Evolutionary conservation across 352 stramenopile species (phyloP).

Genomic region (Thalassiosira livingstoniorum): DNA sequence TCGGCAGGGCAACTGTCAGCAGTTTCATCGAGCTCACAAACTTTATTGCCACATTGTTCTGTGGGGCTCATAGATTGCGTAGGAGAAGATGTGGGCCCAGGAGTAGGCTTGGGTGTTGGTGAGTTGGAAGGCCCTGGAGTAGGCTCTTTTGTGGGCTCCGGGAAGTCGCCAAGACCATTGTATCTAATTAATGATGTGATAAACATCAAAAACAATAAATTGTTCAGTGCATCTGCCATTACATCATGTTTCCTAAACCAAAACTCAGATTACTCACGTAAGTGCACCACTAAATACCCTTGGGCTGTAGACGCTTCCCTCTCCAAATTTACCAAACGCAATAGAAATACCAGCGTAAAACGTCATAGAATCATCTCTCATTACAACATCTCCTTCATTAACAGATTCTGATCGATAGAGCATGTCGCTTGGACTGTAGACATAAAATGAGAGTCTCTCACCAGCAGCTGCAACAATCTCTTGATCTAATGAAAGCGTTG

Average conservation of each 20-base stretch:
- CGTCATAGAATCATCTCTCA: not conserved
- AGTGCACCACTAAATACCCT: not conserved
- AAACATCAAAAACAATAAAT: no score
- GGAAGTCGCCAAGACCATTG: no score
- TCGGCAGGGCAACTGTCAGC: not conserved
- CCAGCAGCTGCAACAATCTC: no score
- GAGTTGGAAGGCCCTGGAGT: not conserved
- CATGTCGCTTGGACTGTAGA: not conserved
- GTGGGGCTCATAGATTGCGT: no score
- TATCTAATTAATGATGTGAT: no score
- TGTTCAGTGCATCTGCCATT: no score
- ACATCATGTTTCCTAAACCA: no score
- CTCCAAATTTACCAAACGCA: not conserved
- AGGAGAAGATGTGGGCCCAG: no score
- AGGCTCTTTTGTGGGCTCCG: no score
- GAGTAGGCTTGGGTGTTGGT: not conserved
- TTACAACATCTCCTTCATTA: not conserved
- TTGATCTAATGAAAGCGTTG: no score
- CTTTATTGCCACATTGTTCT: not conserved
- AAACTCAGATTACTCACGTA: not conserved
- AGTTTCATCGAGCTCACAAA: not conserved
- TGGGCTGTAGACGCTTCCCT: not conserved
- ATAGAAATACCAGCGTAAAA: not conserved
- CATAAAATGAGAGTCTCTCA: not conserved
- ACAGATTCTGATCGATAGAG: not conserved